Evolutionary conservation across 2,329 filamentous ascomycete genomes (phyloP), one percentile per base, ranked within the genome.

Genomic region (Xylaria polymorpha): DNA sequence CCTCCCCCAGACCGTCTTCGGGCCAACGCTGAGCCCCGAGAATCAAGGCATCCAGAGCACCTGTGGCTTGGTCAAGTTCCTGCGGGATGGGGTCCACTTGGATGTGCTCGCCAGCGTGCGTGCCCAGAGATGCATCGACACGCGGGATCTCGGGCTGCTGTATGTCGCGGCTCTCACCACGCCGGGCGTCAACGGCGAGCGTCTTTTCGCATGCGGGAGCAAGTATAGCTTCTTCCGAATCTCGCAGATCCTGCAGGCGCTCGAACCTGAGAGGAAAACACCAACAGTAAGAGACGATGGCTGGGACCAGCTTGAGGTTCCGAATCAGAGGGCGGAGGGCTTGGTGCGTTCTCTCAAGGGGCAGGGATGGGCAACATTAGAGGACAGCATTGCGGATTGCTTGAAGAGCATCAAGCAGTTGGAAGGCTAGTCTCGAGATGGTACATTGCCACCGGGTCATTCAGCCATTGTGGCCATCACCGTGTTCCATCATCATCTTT

Each of bases 121-220:
- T 18, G 72, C 78, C 53, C 79, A 81, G 72, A 79, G 77, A 73
- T 75, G 75, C 46, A 46, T 77, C 25, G 77, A 80, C 57, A 75
- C 74, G 6, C 69, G 72, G 9, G 79, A 81, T 59, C 65, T 70
- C 0, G 79, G 73, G 2, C 39, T 73, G 44, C 71, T 81, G n/a
- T 79, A 77, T 50, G 73, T 81, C 3, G 79, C 77, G 3, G 74
- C 76, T 39, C 67, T 81, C 35, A 71, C 71, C 6, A 74, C 68
- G 0, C 71, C 77, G 0, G 74, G 68, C 1, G 74, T 80, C 0
- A 68, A 79, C 32, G 61, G 75, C 39, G 75, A 79, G 71, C 71
- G 79, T 14, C 67, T 80, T 2, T 80, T 74, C 50, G 78, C 71
- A 4, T 80, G 78, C 43, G 75, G 75, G 1, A 74, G 73, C 29